phyloP scores from a whole-genome alignment of 2,329 filamentous ascomycete species.

The Cadophora gregata region DNA sequence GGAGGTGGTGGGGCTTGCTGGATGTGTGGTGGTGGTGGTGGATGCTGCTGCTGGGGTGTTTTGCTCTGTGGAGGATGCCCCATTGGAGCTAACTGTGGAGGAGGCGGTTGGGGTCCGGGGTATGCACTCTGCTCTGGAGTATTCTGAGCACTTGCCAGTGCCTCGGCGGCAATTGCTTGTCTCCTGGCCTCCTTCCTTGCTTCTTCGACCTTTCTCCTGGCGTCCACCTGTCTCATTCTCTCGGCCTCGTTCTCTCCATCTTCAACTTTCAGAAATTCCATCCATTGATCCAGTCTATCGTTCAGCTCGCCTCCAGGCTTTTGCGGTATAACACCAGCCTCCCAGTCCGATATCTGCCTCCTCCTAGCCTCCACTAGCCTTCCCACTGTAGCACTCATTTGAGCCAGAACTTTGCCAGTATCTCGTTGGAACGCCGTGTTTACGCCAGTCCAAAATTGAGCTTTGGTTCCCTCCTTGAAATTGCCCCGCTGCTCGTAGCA shows the following conservation, averaged over 20 bases:
- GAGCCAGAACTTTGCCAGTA: constrained; percentile 43
- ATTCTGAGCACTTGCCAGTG: constrained; percentile 30
- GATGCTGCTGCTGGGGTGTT: constrained; percentile 12
- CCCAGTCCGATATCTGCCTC: constrained; percentile 44
- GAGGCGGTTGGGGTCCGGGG: constrained; percentile 24
- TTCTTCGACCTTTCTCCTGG: constrained; percentile 42
- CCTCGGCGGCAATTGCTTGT: constrained; percentile 42
- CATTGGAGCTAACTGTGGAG: constrained; percentile 22
- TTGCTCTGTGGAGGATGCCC: constrained; percentile 26
- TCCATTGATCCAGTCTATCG: constrained; percentile 43
- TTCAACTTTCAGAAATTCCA: constrained; percentile 44
- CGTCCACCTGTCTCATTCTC: constrained; percentile 44
- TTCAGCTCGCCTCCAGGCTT: constrained; percentile 44
- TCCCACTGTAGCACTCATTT: constrained; percentile 45
- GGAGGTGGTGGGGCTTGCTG: constrained; percentile 21
- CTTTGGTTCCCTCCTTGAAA: constrained; percentile 44
- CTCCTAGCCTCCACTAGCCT: constrained; percentile 42
- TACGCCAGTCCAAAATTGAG: constrained; percentile 44
- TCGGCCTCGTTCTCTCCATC: constrained; percentile 44
- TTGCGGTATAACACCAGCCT: constrained; percentile 41
- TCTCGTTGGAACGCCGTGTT: constrained; percentile 42
- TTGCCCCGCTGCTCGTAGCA: constrained; percentile 41
- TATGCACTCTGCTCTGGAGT: constrained; percentile 29
- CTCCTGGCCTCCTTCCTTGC: constrained; percentile 42
- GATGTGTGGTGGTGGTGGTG: constrained; percentile 29